Evolutionary conservation across 2,329 filamentous ascomycete species (phyloP), one percentile per base, ranked within the genome.

Genomic region (Niveomyces coronatus): DNA sequence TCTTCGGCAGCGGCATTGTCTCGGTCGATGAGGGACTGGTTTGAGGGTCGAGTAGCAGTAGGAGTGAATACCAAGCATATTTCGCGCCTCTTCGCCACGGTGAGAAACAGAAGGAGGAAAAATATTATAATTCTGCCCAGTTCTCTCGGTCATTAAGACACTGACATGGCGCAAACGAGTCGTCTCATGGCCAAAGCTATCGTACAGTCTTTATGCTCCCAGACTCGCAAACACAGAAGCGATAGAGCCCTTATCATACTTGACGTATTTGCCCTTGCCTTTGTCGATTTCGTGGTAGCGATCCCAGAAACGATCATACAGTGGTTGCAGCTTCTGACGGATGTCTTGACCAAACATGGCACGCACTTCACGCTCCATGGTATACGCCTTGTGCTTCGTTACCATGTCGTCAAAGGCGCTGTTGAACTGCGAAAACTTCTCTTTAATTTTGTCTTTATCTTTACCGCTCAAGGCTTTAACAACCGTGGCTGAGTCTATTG

Each of bases 211-310:
- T 58, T 47, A 61, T 26, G 58, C 57, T 16, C 53, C 51, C 3
- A 78, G 57, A 37, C 67, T 71, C 37, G 65, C 51, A 50, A 79
- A 79, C 9, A 81, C 68, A 16, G 75, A 74, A 32, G 82, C 76
- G 51, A 98, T 80, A 33, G 78, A 75, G 28, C 70, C 70, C 67
- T 95, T 95, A 65, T 95, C 88, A 57, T 94, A 96, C 65, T 94
- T 95, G 57, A 94, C 87, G 61, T 96, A 94, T 62, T 98, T 98
- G 49, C 89, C 89, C 63, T 88, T 93, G 43, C 91, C 91, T 67
- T 94, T 95, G 63, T 96, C 89, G 47, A 96, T 79, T 62, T 96
- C 91, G 57, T 95, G 88, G 57, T 98, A 98, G 19, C 89, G 76
- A 61, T 96, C 91, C 79, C 86, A 96, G 63, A 98, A 98, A 31